phyloP scores from a whole-genome alignment of 768 basidiomycete genomes.

The Lepiota subincarnata region DNA sequence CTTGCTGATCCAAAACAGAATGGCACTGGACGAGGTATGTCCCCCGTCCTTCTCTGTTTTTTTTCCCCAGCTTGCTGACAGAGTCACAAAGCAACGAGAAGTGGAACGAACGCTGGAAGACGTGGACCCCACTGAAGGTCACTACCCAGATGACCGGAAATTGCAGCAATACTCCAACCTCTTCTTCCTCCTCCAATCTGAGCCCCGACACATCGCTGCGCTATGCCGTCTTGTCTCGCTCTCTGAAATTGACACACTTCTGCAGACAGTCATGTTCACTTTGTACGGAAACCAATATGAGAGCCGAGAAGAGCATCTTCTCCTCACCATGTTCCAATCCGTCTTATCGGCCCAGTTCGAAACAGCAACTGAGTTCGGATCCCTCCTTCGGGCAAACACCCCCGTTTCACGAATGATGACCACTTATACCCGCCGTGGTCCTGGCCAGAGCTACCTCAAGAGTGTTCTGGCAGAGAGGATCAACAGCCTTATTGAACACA shows the following conservation, averaged over 20 bases:
- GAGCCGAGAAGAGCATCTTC: constrained; percentile 94
- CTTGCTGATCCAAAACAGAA: constrained; percentile 95
- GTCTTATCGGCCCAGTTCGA: constrained; percentile 99
- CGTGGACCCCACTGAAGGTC: constrained; percentile 87
- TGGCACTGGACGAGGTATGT: constrained; percentile 91
- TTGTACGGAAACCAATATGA: constrained; percentile 99
- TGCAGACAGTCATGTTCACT: constrained; percentile 99
- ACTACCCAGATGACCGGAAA: constrained; percentile 92
- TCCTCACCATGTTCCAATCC: constrained; percentile 99
- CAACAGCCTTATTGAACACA: constrained; percentile 98
- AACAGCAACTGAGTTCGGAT: constrained; percentile 98
- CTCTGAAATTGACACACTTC: constrained; percentile 95
- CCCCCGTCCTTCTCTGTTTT: constrained; percentile 10
- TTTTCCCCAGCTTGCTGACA: constrained; percentile 12
- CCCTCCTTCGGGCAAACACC: constrained; percentile 95
- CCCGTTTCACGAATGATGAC: constrained; percentile 99
- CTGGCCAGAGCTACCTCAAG: constrained; percentile 98
- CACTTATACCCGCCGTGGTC: constrained; percentile 97
- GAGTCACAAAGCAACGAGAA: constrained; percentile 72
- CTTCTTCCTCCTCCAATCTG: constrained; percentile 97
- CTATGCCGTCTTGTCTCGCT: constrained; percentile 95
- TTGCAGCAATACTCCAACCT: constrained; percentile 96
- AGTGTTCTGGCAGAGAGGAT: constrained; percentile 96
- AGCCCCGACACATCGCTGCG: constrained; percentile 94
- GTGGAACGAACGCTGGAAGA: constrained; percentile 95